Evolutionary conservation across 345 rosid species (phyloP).

Genomic region (Arabidopsis arenosa): DNA sequence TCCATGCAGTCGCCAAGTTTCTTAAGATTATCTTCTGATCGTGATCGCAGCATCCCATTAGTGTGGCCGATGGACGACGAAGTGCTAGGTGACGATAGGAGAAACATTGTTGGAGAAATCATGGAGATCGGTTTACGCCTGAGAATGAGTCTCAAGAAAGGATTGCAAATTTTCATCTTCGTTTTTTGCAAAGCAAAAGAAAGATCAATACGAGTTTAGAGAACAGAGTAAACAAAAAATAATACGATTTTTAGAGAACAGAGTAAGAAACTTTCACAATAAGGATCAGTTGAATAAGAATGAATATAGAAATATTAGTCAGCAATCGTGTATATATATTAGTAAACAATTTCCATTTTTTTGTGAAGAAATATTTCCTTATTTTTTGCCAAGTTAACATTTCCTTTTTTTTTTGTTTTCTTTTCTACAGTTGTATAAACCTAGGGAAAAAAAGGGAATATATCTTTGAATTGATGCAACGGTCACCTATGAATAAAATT

Average conservation of each 20-base stretch:
- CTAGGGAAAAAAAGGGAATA: not conserved
- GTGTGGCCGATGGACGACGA: not conserved
- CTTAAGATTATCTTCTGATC: not conserved
- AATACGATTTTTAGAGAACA: not conserved
- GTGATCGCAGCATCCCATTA: not conserved
- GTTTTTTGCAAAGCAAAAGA: not conserved
- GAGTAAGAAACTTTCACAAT: not conserved
- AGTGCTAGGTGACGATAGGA: not conserved
- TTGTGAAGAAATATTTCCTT: no score
- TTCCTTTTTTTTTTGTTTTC: not conserved
- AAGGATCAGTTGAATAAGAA: not conserved
- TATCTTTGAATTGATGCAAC: not conserved
- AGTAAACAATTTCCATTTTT: no score
- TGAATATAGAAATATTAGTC: not conserved
- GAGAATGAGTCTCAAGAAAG: not conserved
- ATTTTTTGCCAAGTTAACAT: no score
- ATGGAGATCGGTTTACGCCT: not conserved
- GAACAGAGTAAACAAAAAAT: not conserved
- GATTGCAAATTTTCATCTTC: not conserved
- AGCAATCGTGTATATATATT: not conserved
- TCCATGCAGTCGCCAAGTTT: slow-evolving; percentile 27
- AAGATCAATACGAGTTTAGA: not conserved
- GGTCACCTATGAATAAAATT: not conserved
- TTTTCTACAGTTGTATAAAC: no score
- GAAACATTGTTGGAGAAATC: not conserved